Percentiles rank a stretch among this genome's conserved stretches.
phyloP scores from a whole-genome alignment of 176 grass and related monocot genomes.

The Carex myosuroides region DNA sequence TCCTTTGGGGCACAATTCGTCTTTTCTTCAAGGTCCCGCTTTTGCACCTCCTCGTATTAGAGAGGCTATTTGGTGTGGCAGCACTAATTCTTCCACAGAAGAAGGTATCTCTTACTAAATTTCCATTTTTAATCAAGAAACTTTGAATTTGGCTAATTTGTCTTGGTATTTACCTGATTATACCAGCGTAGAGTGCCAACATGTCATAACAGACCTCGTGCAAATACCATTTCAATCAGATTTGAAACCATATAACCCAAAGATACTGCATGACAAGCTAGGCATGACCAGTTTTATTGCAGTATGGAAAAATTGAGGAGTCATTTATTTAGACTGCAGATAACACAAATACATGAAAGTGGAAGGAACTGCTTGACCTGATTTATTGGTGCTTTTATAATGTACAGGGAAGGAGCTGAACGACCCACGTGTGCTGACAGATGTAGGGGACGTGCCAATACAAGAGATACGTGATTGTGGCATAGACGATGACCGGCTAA shows the following conservation, averaged over 20 bases:
- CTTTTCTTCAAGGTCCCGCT: conserved; percentile 90
- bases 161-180: not conserved
- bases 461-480: conserved; percentile 97
- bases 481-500: conserved; percentile 76
- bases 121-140: not conserved
- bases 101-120: conserved; percentile 42
- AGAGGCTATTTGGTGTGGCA: conserved; percentile 98
- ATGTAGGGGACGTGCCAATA: conserved; percentile 94
- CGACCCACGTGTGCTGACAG: conserved; percentile 89
- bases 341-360: not conserved
- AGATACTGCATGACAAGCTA: not conserved
- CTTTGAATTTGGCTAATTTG: not conserved
- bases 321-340: not conserved
- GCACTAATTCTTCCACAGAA: conserved; percentile 94
- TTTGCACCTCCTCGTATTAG: conserved; percentile 97
- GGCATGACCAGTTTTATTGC: not conserved
- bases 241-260: not conserved
- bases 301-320: not conserved
- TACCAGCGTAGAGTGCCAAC: not conserved
- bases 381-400: not conserved
- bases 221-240: not conserved
- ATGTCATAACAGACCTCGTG: not conserved
- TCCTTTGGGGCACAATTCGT: conserved; percentile 94
- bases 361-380: not conserved
- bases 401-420: conserved; percentile 83